Evolutionary conservation across 106 monocot species (phyloP).

Genomic region (Hemerocallis citrina): DNA sequence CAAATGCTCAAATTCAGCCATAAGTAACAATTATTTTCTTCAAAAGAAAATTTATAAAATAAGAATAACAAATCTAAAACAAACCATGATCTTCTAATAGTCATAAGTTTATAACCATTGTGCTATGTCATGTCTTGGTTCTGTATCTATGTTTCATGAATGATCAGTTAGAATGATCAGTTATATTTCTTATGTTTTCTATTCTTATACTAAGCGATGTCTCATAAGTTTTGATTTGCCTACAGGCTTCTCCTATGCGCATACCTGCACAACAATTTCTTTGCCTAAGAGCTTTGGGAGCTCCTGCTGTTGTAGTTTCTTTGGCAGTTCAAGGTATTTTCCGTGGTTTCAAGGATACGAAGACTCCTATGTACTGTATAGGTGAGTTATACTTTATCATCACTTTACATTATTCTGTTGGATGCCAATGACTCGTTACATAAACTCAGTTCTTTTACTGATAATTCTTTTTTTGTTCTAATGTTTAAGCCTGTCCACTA

Average conservation of each 20-base stretch:
- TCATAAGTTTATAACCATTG: no score
- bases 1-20: no score
- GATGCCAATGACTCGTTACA: neutral
- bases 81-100: no score
- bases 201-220: no score
- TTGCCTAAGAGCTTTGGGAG: slow-evolving; percentile 76
- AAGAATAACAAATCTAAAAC: neutral
- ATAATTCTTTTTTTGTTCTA: no score
- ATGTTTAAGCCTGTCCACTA: no score
- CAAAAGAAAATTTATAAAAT: no score
- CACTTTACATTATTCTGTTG: neutral
- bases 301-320: slow-evolving; percentile 81
- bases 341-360: slow-evolving; percentile 93
- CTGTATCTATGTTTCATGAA: neutral
- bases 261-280: slow-evolving; percentile 52
- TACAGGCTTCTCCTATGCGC: slow-evolving; percentile 70
- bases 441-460: no score
- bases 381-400: slow-evolving; percentile 37
- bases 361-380: slow-evolving; percentile 73
- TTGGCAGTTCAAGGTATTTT: slow-evolving; percentile 87
- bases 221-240: slow-evolving; percentile 11
- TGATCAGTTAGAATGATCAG: neutral
- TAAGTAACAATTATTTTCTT: no score
- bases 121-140: no score
- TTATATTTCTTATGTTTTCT: neutral